phyloP scores from a whole-genome alignment of 2,329 filamentous ascomycete genomes.

The Nothopassalora personata region DNA sequence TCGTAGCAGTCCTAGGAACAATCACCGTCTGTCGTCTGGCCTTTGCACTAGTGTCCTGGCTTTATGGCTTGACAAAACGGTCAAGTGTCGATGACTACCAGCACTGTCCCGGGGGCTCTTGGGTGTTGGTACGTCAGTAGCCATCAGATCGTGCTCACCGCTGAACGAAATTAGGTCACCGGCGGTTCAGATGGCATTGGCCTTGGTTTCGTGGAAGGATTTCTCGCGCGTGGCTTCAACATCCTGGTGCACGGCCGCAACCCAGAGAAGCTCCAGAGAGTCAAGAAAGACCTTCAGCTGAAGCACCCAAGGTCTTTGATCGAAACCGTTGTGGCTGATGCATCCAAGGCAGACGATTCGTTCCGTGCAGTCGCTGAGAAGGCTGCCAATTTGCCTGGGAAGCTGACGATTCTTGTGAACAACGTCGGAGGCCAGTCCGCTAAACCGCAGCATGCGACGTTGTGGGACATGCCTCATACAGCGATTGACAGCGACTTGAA shows the following conservation, averaged over 20 bases:
- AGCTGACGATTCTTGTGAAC: constrained; percentile 50
- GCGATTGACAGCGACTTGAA: constrained; percentile 40
- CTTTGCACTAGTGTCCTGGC: not conserved
- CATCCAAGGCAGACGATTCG: constrained; percentile 24
- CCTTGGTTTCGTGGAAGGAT: constrained; percentile 42
- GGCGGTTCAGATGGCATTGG: constrained; percentile 53
- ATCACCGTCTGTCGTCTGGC: not conserved
- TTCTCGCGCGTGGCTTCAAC: constrained; percentile 49
- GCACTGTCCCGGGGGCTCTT: not conserved
- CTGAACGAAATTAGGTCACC: constrained; percentile 33
- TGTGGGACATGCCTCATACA: not conserved
- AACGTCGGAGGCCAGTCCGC: constrained; percentile 43
- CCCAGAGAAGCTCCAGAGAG: constrained; percentile 38
- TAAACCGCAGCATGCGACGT: not conserved
- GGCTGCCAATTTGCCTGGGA: constrained; percentile 8
- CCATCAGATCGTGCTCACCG: not conserved
- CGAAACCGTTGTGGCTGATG: constrained; percentile 42
- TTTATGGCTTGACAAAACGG: not conserved
- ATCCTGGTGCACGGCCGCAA: constrained; percentile 52
- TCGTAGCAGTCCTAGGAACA: not conserved
- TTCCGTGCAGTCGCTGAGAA: constrained; percentile 21
- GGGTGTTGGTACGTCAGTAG: not conserved
- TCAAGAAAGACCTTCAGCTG: constrained; percentile 34
- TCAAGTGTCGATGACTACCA: not conserved
- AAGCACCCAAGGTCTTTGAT: constrained; percentile 37